Evolutionary conservation across 1,139 yeast genomes (phyloP), one percentile per base, ranked within the genome.

Genomic region (Suhomyces bokatorum): DNA sequence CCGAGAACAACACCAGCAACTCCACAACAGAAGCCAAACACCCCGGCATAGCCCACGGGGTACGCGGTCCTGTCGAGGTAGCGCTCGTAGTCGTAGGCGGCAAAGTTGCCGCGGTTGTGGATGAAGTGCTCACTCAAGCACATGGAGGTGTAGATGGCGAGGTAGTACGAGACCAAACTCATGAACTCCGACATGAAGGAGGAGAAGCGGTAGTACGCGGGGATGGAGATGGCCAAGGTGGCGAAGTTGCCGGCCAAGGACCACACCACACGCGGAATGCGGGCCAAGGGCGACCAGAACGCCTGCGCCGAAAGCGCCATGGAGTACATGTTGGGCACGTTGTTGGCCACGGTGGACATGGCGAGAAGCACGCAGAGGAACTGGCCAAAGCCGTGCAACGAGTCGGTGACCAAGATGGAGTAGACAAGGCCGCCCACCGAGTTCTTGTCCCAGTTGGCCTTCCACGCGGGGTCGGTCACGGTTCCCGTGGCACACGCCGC

Each of bases 241-340:
- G 82, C 79, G 55, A 79, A 82, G 67, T 87, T 85, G 60, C 95
- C 96, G 42, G 75, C 63, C 44, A 86, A 57, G 41, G 96, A 84
- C 96, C 96, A 90, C 40, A 83, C 60, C 41, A 84, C 77, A 73
- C 97, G 81, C 56, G 97, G 97, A 46, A 90, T 73, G 59, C 73
- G 78, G 41, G 81, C 71, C 58, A 89, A 78, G 50, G 78, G 79
- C 39, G 85, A 78, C 87, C 91, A 86, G 56, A 87, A 73, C 26
- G 95, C 81, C 71, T 89, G 97, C 20, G 90, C 89, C 53, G 91
- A 83, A 55, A 90, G 74, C 27, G 88, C 91, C 59, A 88, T 80
- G 15, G 97, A 87, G 74, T 90, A 90, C 85, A 89, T 83, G 73
- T 89, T 90, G 62, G 97, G 97, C 62, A 89, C 79, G 70, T 89